Evolutionary conservation across 225 moss, liverwort and hornwort species (phyloP).

Genomic region (Marchantia polymorpha): DNA sequence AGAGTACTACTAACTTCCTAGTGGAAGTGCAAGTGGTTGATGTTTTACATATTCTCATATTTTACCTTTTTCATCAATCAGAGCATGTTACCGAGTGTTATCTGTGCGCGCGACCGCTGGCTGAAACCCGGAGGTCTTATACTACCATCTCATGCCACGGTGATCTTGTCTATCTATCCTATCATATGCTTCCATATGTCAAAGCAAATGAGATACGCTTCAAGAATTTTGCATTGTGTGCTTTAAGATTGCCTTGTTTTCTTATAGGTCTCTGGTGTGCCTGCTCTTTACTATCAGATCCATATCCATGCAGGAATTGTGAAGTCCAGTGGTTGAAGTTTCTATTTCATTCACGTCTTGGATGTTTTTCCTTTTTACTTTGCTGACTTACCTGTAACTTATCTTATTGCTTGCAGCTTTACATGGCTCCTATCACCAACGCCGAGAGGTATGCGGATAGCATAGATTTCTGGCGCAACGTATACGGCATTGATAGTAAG

Average conservation of each 20-base stretch:
- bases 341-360: background rate
- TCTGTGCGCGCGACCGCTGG: slow-evolving; percentile 97
- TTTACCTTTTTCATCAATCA: slow-evolving; percentile 14
- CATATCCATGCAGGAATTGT: background rate
- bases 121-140: slow-evolving; percentile 88
- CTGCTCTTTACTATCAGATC: background rate
- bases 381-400: background rate
- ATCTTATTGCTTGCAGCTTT: slow-evolving; percentile 50
- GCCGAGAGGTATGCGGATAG: slow-evolving; percentile 87
- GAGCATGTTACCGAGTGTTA: slow-evolving; percentile 96
- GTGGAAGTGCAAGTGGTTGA: no score
- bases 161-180: slow-evolving; percentile 19
- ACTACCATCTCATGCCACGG: slow-evolving; percentile 88
- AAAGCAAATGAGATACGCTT: background rate
- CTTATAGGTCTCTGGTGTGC: background rate
- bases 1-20: no score
- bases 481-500: slow-evolving; percentile 96
- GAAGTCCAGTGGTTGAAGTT: background rate
- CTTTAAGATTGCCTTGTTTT: background rate
- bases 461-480: slow-evolving; percentile 88
- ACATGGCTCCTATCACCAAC: slow-evolving; percentile 94
- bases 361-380: background rate
- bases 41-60: no score
- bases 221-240: background rate
- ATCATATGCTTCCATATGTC: no score